phyloP scores from a whole-genome alignment of 1,284 basidiomycete genomes.

The Fistulinella cinereoalba region DNA sequence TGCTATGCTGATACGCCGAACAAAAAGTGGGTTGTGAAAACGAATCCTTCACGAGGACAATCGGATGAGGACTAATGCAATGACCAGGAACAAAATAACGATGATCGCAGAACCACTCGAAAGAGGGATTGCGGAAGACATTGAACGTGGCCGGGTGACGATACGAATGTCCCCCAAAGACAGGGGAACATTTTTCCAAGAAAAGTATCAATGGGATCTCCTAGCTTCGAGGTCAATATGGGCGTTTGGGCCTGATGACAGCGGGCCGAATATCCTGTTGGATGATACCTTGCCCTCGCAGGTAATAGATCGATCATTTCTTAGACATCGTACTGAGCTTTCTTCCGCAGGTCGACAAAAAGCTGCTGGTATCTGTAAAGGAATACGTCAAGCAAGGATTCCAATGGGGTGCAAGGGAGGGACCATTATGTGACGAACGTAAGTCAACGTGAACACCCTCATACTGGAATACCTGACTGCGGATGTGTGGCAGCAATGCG shows the following conservation, averaged over 20 bases:
- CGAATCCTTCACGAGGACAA: conserved; percentile 3
- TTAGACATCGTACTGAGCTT: background rate
- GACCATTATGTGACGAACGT: conserved; percentile 98
- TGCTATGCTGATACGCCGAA: conserved; percentile 99
- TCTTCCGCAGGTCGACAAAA: conserved; percentile 79
- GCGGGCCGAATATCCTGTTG: conserved; percentile 89
- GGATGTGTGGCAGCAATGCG: conserved; percentile 72
- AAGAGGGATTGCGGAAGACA: conserved; percentile 89
- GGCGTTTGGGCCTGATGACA: conserved; percentile 99
- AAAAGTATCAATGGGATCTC: conserved; percentile 98
- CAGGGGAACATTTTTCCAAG: conserved; percentile 90
- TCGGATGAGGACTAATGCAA: conserved; percentile 12
- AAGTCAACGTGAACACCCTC: conserved; percentile 39
- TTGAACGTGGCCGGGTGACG: conserved; percentile 86
- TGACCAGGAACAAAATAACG: conserved; percentile 84
- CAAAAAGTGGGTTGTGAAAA: conserved; percentile 75
- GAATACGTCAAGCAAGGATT: conserved; percentile 98
- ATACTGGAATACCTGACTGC: conserved; percentile 3
- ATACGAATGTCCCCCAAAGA: conserved; percentile 95
- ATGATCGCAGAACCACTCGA: conserved; percentile 98
- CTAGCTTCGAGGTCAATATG: conserved; percentile 97
- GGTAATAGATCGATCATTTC: conserved; percentile 40
- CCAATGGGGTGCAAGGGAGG: conserved; percentile 98
- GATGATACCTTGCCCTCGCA: conserved; percentile 97
- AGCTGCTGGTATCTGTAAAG: conserved; percentile 82